Evolutionary conservation across 2,329 filamentous ascomycete genomes (phyloP).

Genomic region (Onygenales sp.): DNA sequence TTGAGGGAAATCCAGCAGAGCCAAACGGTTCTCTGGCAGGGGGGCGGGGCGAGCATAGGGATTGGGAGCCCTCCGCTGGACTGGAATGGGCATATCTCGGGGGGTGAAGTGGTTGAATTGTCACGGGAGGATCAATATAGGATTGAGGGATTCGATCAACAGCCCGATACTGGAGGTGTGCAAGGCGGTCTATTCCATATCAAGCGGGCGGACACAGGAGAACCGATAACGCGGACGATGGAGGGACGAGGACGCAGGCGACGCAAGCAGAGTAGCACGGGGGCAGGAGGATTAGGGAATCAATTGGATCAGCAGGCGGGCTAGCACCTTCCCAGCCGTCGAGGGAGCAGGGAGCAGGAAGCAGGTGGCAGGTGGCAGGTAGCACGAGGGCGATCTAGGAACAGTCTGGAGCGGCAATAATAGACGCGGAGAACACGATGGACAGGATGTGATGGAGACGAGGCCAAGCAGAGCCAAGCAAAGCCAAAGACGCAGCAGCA

Average conservation of each 20-base stretch:
- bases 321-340: neutral
- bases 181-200: neutral
- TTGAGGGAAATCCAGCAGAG: constrained; percentile 13
- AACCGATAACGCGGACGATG: neutral
- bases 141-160: neutral
- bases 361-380: neutral
- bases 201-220: neutral
- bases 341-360: neutral
- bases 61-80: neutral
- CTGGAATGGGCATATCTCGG: neutral
- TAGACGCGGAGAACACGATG: neutral
- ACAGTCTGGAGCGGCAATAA: neutral
- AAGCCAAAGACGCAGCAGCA: neutral
- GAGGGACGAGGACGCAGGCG: neutral
- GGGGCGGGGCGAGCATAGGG: constrained; percentile 16
- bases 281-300: neutral
- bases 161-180: neutral
- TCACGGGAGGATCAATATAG: neutral
- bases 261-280: neutral
- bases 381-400: neutral
- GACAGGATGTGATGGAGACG: neutral
- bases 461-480: neutral
- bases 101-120: neutral
- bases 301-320: neutral
- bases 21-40: constrained; percentile 18